Conservation (phyloP, 2,329 filamentous ascomycete genomes). For the Diplodia seriata region DNA sequence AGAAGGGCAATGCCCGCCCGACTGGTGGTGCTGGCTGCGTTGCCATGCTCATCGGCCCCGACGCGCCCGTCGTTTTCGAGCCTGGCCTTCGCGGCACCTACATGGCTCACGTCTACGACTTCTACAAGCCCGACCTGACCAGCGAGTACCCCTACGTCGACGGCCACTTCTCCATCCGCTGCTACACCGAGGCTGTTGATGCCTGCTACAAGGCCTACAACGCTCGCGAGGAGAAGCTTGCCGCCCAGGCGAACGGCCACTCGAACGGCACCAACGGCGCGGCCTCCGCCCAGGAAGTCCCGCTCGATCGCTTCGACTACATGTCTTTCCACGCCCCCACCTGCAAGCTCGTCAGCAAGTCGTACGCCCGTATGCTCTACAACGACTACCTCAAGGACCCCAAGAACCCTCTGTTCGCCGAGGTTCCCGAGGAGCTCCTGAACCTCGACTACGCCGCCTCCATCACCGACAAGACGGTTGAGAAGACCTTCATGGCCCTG, state of each 20-base stretch:
- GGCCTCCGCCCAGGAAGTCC: constrained; percentile 50
- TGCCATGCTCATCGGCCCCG: constrained; percentile 60
- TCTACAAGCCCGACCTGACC: constrained; percentile 63
- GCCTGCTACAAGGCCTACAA: constrained; percentile 63
- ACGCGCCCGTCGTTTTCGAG: constrained; percentile 59
- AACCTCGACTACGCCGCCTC: constrained; percentile 56
- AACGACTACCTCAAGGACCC: constrained; percentile 59
- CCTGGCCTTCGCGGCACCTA: constrained; percentile 59
- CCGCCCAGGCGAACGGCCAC: constrained; percentile 51
- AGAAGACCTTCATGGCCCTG: constrained; percentile 61
- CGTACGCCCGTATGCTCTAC: constrained; percentile 60
- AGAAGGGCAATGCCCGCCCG: constrained; percentile 60
- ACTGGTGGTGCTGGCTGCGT: constrained; percentile 62
- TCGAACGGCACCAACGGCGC: constrained; percentile 46
- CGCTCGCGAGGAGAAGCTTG: constrained; percentile 55
- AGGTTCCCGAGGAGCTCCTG: constrained; percentile 57
- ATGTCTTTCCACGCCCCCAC: constrained; percentile 63
- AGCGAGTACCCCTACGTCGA: constrained; percentile 62
- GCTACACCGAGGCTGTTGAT: constrained; percentile 61
- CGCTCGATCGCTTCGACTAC: constrained; percentile 61
- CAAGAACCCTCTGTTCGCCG: constrained; percentile 56
- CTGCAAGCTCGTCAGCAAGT: constrained; percentile 63
- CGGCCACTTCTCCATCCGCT: constrained; percentile 60
- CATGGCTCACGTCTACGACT: constrained; percentile 61
- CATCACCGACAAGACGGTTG: constrained; percentile 59